A percentile compares a stretch with the other conserved stretches of the same genome.
Evolutionary conservation across 192 early-diverging fungal species (phyloP).

Genomic region (Coemansia sp.): DNA sequence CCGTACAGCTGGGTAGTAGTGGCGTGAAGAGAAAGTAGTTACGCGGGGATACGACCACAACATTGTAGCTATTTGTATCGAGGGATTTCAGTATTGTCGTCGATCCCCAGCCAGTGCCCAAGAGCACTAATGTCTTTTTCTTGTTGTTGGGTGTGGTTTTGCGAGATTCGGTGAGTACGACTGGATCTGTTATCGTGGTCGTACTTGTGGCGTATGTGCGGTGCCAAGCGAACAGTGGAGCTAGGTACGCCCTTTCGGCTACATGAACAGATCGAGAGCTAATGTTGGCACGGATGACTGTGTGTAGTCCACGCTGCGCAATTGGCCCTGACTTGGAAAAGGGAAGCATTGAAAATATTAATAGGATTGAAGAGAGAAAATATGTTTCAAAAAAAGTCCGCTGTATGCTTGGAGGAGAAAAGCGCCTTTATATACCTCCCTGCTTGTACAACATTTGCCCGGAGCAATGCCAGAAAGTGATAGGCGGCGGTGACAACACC

Average conservation of each 20-base stretch:
- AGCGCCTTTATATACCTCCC: background rate
- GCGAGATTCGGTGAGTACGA: background rate
- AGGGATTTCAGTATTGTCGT: slow-evolving; percentile 75
- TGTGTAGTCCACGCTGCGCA: background rate
- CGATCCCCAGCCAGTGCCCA: slow-evolving; percentile 63
- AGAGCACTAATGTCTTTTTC: slow-evolving; percentile 51
- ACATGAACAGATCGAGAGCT: background rate
- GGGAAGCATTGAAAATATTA: background rate
- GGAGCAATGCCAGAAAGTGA: background rate
- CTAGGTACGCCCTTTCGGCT: background rate
- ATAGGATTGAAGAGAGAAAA: background rate
- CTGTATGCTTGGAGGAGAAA: background rate
- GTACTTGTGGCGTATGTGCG: background rate
- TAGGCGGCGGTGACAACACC: background rate
- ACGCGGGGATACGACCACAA: slow-evolving; percentile 79
- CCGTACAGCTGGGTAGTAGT: slow-evolving; percentile 80
- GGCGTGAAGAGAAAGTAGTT: slow-evolving; percentile 91
- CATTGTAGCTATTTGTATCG: slow-evolving; percentile 68
- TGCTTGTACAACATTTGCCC: background rate
- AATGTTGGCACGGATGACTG: background rate
- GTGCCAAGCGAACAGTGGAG: background rate
- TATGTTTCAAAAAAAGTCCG: background rate
- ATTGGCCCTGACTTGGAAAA: background rate
- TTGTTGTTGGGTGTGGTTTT: background rate
- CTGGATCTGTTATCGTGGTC: background rate